Base-by-base conservation (phyloP, 2,329 filamentous ascomycete species). In the Trichophyton mentagrophytes region DNA sequence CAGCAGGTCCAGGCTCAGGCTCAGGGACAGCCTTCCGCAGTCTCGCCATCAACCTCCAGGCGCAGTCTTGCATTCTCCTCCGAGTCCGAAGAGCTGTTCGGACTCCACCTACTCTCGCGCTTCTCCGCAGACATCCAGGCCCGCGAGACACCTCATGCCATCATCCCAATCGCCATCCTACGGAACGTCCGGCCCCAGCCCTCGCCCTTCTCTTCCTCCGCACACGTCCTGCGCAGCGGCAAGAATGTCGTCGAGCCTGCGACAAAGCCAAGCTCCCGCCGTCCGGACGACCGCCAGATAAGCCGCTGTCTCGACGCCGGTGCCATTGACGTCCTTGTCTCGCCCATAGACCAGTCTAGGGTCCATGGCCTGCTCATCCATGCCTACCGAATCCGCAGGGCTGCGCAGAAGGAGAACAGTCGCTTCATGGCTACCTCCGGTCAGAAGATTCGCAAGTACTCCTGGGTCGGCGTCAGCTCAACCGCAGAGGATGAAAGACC, bases 271-370 rank as follows among this genome's bases (percentile, higher is more conserved):
- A 56, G 25, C 33, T 47, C 44, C n/a, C 17, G 20, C 17, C 25
- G 33, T 13, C 55, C 55, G 7, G 78, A 83, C 62, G 77, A 78
- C 11, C 74, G 78, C 49, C 75, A 80, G 58, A 79, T 91, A 63
- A 82, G 85, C 66, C 84, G 80, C 67, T 96, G 90, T 69, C 76
- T 97, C 25, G 90, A 96, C 69, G 84, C 88, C 3, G 93, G 93
- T 40, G 92, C 92, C 9, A 80, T 88, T 33, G 92, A 97, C 73
- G 89, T 96, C 57, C 80, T 96, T 64, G 83, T 85, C 27, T 90
- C 87, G 67, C 92, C 92, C 1, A 74, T 97, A 44, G 85, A 87
- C 63, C 79, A 81, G 56, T 85, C 89, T 59, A 85, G 86, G 66
- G 82, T 92, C 57, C 85, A 88, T 62, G 85, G 86, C 33, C 78